phyloP scores from a whole-genome alignment of 2,329 filamentous ascomycete species.

The Annulohypoxylon truncatum region DNA sequence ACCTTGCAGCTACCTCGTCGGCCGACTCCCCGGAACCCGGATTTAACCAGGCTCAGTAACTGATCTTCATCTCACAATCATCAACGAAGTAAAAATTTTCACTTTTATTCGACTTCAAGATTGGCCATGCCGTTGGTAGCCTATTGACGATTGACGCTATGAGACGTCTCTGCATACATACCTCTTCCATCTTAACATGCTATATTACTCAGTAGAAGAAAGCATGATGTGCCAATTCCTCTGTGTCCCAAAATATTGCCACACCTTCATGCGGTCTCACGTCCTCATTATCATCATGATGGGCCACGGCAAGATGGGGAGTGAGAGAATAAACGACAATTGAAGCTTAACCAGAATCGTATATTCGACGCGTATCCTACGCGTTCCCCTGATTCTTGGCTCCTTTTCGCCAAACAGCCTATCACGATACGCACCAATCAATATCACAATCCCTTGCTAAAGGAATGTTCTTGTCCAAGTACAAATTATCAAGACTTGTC shows the following conservation, averaged over 20 bases:
- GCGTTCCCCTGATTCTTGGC: constrained; percentile 32
- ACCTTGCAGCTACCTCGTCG: not conserved
- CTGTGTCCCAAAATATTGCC: not conserved
- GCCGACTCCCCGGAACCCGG: constrained; percentile 14
- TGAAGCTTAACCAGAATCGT: constrained; percentile 16
- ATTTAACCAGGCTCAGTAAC: constrained; percentile 23
- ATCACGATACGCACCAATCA: constrained; percentile 28
- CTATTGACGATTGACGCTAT: not conserved
- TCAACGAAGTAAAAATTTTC: constrained; percentile 21
- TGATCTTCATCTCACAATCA: constrained; percentile 29
- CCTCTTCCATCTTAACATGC: not conserved
- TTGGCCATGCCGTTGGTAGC: not conserved
- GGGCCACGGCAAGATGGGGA: not conserved
- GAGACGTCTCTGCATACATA: constrained; percentile 2
- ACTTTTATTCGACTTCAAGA: constrained; percentile 8
- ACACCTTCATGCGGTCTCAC: constrained; percentile 1
- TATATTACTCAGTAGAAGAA: not conserved
- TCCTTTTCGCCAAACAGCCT: constrained; percentile 15
- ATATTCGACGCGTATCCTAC: constrained; percentile 30
- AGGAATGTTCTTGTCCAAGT: constrained; percentile 11
- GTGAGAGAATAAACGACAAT: constrained; percentile 14
- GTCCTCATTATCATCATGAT: not conserved
- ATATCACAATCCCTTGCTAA: constrained; percentile 33
- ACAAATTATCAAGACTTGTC: constrained; percentile 18
- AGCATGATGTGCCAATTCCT: not conserved